These are phyloP conservation scores for Camillea tinctor DNA, from an alignment of 2,329 filamentous ascomycete genomes.

Conservation along the genomic window DNA sequence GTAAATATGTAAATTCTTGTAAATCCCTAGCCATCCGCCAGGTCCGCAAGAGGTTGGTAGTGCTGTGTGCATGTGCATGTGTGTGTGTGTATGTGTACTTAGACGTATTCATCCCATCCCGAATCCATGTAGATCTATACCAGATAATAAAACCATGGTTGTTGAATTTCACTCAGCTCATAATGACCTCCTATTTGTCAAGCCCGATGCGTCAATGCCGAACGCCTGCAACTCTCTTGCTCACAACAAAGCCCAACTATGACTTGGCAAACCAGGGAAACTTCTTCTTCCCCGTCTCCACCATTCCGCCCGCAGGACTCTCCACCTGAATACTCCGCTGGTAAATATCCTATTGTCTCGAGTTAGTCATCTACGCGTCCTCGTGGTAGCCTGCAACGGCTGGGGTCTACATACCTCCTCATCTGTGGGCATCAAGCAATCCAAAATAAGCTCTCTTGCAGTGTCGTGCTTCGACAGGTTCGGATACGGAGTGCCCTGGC, in stretches of 20 bases:
- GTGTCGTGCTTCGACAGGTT: slow-evolving; percentile 68
- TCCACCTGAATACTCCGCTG: slow-evolving; percentile 61
- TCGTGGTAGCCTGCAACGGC: not conserved
- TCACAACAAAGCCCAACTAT: slow-evolving; percentile 7
- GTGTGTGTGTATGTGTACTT: too few relatives aligned
- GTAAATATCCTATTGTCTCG: slow-evolving; percentile 55
- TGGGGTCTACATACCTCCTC: slow-evolving; percentile 68
- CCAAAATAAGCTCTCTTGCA: slow-evolving; percentile 73
- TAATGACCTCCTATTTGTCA: slow-evolving; percentile 1
- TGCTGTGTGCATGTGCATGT: not conserved
- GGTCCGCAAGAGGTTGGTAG: not conserved
- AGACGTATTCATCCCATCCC: not conserved
- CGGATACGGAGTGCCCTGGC: slow-evolving; percentile 80
- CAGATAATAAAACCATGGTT: not conserved
- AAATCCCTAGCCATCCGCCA: not conserved
- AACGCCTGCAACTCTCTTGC: slow-evolving; percentile 5
- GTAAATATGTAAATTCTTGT: not conserved
- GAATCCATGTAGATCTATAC: not conserved
- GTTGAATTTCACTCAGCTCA: not conserved
- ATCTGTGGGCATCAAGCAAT: slow-evolving; percentile 78
- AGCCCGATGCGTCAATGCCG: slow-evolving; percentile 1
- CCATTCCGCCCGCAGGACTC: slow-evolving; percentile 43
- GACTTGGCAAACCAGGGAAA: slow-evolving; percentile 63
- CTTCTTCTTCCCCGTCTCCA: slow-evolving; percentile 59
- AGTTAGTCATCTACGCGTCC: slow-evolving; percentile 16